Base-by-base conservation (phyloP, 345 rosid species). In the Sisymbrium irio region DNA sequence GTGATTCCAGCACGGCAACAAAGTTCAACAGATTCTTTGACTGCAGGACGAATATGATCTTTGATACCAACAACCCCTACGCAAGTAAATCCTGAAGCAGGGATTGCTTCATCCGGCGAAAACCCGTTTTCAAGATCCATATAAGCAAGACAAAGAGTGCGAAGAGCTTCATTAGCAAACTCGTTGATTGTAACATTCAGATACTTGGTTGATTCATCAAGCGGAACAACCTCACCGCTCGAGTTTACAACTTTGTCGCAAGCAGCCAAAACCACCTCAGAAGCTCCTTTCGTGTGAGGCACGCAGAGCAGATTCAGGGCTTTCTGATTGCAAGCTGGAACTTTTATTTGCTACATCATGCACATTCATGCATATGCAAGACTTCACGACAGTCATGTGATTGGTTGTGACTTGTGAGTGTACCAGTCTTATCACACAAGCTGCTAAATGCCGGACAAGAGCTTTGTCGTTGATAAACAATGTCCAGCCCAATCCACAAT, bases 31-130 rank as follows among this genome's bases (percentile, higher is more conserved):
- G 98, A 91, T 41, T 93, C 91, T 82, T 85, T 91, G 25, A 93
- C 98, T 25, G 97, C 97, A 37, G 94, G 92, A 77, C 98, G 93
- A 73, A 93, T 96, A 45, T 96, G 98, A 72, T 93, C 97, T 72
- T 91, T 93, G 60, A 93, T 93, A 14, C 98, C 98, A 62, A 91
- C 94, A 44, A 93, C 89, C 65, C 89, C 97, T 18, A 93, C 65
- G 44, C 97, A 91, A 50, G 97, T 89, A 60, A 78, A 81, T 6
- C 89, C 96, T 10, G 94, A 82, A 58, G 40, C 11, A 4, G 96
- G 98, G 64, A 93, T 82, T 9, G 91, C 76, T 73, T 81, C 69
- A 6, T 83, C 79, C 4, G 84, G 86, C 0, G 85, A 85, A 77
- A 85, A 88, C 32, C 84, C 87, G 27, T 46, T 75, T 19, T 83